These are phyloP conservation scores for Talaromyces sp. DNA, from an alignment of 2,329 filamentous ascomycete species.

Conservation along the genomic window DNA sequence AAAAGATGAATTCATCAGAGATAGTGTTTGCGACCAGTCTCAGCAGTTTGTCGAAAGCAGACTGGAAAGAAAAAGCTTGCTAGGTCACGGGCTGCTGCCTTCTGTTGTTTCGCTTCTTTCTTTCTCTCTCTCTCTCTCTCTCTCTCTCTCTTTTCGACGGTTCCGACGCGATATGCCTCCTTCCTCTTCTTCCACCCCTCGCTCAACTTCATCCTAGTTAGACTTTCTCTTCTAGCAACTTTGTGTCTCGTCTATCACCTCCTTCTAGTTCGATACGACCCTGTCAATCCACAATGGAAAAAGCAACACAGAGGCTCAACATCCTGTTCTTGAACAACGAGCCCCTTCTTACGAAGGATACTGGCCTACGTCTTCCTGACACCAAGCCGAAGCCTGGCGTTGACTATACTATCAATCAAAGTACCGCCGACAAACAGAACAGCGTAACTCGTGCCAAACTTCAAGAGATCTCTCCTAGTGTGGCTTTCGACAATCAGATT, in stretches of 20 bases:
- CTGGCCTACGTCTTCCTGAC: constrained; percentile 19
- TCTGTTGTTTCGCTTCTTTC: neutral
- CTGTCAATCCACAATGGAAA: neutral
- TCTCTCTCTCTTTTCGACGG: neutral
- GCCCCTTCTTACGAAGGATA: constrained; percentile 25
- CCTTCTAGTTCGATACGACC: neutral
- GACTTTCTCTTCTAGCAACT: neutral
- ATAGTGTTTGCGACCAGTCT: neutral
- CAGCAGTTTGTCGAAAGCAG: neutral
- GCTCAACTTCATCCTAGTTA: neutral
- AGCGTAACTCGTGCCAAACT: neutral
- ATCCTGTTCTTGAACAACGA: constrained; percentile 30
- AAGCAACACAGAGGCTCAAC: constrained; percentile 24
- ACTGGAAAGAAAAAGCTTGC: neutral
- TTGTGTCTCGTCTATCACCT: neutral
- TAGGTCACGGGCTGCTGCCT: neutral
- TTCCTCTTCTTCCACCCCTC: neutral
- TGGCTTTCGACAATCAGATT: neutral
- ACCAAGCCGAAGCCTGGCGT: neutral
- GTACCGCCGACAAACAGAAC: neutral
- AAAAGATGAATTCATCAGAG: neutral
- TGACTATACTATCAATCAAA: neutral
- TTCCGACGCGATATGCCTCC: neutral
- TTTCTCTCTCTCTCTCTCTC: neutral
- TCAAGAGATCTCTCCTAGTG: neutral